Conservation (phyloP, 257 asterid species). For the Misopates orontium region DNA sequence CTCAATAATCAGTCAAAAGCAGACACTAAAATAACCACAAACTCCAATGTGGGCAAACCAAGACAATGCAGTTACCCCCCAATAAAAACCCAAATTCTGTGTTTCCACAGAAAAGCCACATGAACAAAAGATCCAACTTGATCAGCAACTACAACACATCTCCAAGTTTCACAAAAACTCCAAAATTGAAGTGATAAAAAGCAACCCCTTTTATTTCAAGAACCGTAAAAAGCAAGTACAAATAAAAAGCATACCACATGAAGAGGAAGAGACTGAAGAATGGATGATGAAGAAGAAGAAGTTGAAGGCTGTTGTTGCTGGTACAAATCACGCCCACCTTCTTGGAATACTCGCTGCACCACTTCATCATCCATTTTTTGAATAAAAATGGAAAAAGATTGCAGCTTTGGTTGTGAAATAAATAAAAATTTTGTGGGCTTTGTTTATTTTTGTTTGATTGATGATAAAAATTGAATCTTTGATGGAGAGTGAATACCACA, state of each 20-base stretch:
- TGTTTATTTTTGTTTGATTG: not conserved
- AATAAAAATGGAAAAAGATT: not conserved
- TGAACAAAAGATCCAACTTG: constrained; percentile 1
- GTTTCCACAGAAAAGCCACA: constrained; percentile 17
- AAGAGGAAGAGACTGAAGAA: constrained; percentile 94
- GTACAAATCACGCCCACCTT: constrained; percentile 93
- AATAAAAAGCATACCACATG: constrained; percentile 62
- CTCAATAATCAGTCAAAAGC: not conserved
- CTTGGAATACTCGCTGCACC: constrained; percentile 86
- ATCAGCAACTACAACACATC: constrained; percentile 17
- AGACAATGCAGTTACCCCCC: not conserved
- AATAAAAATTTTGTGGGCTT: not conserved
- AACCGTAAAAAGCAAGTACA: constrained; percentile 11
- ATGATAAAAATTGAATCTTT: too few relatives aligned
- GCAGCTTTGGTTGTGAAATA: constrained; percentile 7
- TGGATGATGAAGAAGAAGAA: constrained; percentile 77
- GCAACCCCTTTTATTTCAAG: not conserved
- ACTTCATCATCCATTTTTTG: constrained; percentile 83
- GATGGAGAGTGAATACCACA: too few relatives aligned
- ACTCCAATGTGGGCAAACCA: constrained; percentile 11
- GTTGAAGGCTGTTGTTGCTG: constrained; percentile 89
- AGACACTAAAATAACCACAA: constrained; percentile 10
- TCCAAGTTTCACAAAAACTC: not conserved
- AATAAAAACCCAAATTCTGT: constrained; percentile 18
- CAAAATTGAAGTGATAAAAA: not conserved